Evolutionary conservation across 1,284 basidiomycete species (phyloP).

Genomic region (Moesziomyces globuligerus): DNA sequence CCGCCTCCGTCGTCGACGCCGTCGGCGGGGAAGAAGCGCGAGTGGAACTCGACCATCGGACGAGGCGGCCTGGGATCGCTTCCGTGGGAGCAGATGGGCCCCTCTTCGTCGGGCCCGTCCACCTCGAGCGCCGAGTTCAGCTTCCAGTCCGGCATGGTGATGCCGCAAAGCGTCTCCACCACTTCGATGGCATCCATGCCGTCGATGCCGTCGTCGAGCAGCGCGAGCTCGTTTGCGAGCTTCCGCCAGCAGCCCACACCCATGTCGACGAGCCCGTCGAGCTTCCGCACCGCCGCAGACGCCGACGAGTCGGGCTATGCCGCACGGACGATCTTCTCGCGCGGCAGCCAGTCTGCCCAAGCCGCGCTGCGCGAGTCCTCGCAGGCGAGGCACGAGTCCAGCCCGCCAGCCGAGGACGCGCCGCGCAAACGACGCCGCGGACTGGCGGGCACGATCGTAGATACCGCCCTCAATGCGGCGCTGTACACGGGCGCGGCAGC

Average conservation of each 20-base stretch:
- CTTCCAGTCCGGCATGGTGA: slow-evolving; percentile 26
- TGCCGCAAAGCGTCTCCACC: slow-evolving; percentile 20
- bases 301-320: slow-evolving; percentile 20
- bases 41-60: slow-evolving; percentile 28
- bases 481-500: slow-evolving; percentile 55
- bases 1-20: slow-evolving; percentile 17
- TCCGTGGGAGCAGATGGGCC: slow-evolving; percentile 35
- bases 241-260: slow-evolving; percentile 31
- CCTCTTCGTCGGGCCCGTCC: slow-evolving; percentile 26
- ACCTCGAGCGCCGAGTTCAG: slow-evolving; percentile 17
- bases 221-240: slow-evolving; percentile 21
- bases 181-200: slow-evolving; percentile 27
- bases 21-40: slow-evolving; percentile 31
- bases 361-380: slow-evolving; percentile 24
- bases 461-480: slow-evolving; percentile 51
- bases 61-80: slow-evolving; percentile 19
- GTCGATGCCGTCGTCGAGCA: slow-evolving; percentile 33
- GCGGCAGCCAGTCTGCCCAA: slow-evolving; percentile 26
- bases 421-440: slow-evolving; percentile 45
- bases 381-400: slow-evolving; percentile 7
- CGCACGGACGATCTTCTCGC: slow-evolving; percentile 30
- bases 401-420: slow-evolving; percentile 15
- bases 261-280: slow-evolving; percentile 29
- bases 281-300: slow-evolving; percentile 35
- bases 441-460: slow-evolving; percentile 50